These are phyloP conservation scores for Begonia fuchsioides DNA, from an alignment of 306 rosid genomes.

Conservation along the genomic window DNA sequence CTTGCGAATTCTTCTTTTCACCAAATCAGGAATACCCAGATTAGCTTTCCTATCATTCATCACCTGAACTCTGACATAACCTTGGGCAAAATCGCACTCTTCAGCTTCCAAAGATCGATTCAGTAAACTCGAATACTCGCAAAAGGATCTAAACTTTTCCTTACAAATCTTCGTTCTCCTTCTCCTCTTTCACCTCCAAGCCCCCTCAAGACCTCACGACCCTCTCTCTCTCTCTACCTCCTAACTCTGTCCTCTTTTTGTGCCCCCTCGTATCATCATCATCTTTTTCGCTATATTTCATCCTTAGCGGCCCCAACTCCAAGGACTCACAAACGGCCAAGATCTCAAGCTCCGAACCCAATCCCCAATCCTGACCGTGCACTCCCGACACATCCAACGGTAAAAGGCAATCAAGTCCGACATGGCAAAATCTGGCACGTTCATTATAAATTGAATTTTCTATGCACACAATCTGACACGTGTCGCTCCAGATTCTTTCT, in stretches of 20 bases:
- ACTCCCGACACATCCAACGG: slow-evolving; percentile 24
- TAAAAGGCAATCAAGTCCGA: slow-evolving; percentile 8
- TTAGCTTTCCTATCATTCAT: background rate
- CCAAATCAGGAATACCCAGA: slow-evolving; percentile 22
- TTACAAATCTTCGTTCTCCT: slow-evolving; percentile 9
- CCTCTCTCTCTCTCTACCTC: slow-evolving; percentile 22
- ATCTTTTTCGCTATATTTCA: slow-evolving; percentile 32
- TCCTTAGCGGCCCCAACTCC: slow-evolving; percentile 74
- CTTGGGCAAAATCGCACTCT: slow-evolving; percentile 3
- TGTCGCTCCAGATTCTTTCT: slow-evolving; percentile 21
- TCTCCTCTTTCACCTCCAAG: slow-evolving; percentile 4
- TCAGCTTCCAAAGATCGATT: too few species aligned
- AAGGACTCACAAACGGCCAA: slow-evolving; percentile 33
- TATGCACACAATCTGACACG: slow-evolving; percentile 7
- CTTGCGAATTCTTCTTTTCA: background rate
- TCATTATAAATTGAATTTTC: background rate
- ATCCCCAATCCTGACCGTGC: slow-evolving; percentile 22
- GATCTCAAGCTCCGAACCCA: slow-evolving; percentile 22
- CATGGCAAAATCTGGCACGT: slow-evolving; percentile 63
- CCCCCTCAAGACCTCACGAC: background rate
- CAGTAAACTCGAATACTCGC: too few species aligned
- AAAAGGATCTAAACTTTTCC: slow-evolving; percentile 17
- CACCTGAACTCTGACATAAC: slow-evolving; percentile 7
- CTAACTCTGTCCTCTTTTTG: slow-evolving; percentile 20
- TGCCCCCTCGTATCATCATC: slow-evolving; percentile 57